phyloP scores from a whole-genome alignment of 1,284 basidiomycete species.

The Ceratobasidium theobromae region DNA sequence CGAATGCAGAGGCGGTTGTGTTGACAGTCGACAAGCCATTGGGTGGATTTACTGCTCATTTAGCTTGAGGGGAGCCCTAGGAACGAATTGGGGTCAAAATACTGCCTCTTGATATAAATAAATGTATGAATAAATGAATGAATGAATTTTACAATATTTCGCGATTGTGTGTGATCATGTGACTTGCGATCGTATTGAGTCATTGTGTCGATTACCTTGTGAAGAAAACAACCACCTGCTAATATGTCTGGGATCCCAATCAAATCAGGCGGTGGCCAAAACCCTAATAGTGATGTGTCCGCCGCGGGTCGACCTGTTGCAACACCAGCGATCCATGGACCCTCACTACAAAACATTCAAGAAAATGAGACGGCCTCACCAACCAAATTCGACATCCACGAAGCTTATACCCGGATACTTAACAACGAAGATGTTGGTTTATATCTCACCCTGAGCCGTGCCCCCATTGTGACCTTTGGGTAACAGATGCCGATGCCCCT shows the following conservation, averaged over 20 bases:
- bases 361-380: conserved; percentile 2
- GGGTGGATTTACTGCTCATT: conserved; percentile 17
- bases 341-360: background rate
- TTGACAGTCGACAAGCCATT: conserved; percentile 25
- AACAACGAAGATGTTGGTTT: conserved; percentile 11
- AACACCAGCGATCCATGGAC: background rate
- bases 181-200: background rate
- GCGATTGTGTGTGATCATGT: background rate
- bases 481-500: conserved; percentile 78
- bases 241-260: background rate
- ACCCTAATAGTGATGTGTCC: background rate
- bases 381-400: conserved; percentile 24
- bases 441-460: background rate
- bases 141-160: background rate
- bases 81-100: background rate
- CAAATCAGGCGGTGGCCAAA: background rate
- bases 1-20: conserved; percentile 28
- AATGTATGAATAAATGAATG: background rate
- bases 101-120: background rate
- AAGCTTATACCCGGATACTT: conserved; percentile 33
- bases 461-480: conserved; percentile 5
- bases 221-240: background rate
- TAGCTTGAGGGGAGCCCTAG: background rate
- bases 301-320: background rate
- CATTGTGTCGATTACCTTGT: background rate